Conservation (phyloP, 1,284 basidiomycete genomes). For the Malassezia japonica region DNA sequence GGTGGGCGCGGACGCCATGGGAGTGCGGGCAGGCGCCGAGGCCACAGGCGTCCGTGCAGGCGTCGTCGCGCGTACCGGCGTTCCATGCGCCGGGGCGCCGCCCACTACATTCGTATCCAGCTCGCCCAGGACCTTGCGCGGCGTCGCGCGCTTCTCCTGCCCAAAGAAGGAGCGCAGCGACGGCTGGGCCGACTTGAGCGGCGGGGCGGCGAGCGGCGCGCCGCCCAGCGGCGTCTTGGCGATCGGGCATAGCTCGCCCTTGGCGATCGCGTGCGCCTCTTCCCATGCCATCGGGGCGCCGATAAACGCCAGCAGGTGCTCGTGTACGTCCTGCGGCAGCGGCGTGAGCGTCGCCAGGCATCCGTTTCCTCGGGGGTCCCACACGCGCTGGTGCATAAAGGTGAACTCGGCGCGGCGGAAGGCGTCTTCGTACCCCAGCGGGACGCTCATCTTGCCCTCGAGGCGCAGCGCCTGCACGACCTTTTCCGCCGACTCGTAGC, state of each 20-base stretch:
- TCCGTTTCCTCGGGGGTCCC: slow-evolving; percentile 56
- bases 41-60: not conserved
- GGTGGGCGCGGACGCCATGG: not conserved
- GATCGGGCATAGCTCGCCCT: slow-evolving; percentile 69
- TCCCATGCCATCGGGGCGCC: slow-evolving; percentile 31
- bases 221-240: slow-evolving; percentile 57
- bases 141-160: not conserved
- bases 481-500: slow-evolving; percentile 76
- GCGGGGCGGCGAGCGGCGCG: not conserved
- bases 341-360: slow-evolving; percentile 30
- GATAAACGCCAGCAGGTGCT: slow-evolving; percentile 33
- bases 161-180: slow-evolving; percentile 11
- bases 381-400: slow-evolving; percentile 88
- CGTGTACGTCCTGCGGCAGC: slow-evolving; percentile 26
- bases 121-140: not conserved
- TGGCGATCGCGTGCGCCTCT: slow-evolving; percentile 57
- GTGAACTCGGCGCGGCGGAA: slow-evolving; percentile 70
- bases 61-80: not conserved
- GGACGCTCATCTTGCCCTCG: slow-evolving; percentile 76
- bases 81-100: not conserved
- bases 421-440: slow-evolving; percentile 57
- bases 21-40: not conserved
- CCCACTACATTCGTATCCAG: not conserved
- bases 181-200: slow-evolving; percentile 1
- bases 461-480: slow-evolving; percentile 68